Conservation (phyloP, 805 yeast genomes). For the Henningerozyma blattae region DNA sequence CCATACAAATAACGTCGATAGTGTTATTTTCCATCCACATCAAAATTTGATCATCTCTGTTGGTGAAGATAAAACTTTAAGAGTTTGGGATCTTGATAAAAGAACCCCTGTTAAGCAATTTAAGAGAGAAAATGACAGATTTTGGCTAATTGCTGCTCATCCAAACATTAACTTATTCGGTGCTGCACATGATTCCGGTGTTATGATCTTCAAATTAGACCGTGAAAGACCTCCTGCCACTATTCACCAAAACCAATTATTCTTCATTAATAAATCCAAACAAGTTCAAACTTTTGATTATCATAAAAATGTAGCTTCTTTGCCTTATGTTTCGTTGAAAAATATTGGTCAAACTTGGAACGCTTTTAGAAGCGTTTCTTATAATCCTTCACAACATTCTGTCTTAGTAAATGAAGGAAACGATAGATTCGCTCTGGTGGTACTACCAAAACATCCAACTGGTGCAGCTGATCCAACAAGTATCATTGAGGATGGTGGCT, state of each 20-base stretch:
- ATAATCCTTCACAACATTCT: slow-evolving; percentile 86
- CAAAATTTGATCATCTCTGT: slow-evolving; percentile 88
- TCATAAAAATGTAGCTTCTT: slow-evolving; percentile 45
- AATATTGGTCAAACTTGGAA: slow-evolving; percentile 80
- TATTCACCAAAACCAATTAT: slow-evolving; percentile 71
- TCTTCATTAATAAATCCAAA: slow-evolving; percentile 70
- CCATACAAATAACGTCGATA: slow-evolving; percentile 84
- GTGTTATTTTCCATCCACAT: slow-evolving; percentile 85
- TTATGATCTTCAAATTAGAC: slow-evolving; percentile 93
- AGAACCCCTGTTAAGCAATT: slow-evolving; percentile 90
- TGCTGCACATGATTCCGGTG: slow-evolving; percentile 94
- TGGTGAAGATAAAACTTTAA: slow-evolving; percentile 89
- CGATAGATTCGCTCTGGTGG: slow-evolving; percentile 59
- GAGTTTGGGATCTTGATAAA: slow-evolving; percentile 94
- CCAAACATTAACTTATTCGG: slow-evolving; percentile 89
- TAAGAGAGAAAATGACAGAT: slow-evolving; percentile 86
- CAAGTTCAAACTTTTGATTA: slow-evolving; percentile 76
- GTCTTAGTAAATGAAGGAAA: slow-evolving; percentile 63
- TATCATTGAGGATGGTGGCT: slow-evolving; percentile 67
- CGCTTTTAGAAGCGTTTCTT: slow-evolving; percentile 72
- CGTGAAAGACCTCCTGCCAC: slow-evolving; percentile 73
- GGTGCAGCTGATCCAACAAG: slow-evolving; percentile 93
- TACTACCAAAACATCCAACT: slow-evolving; percentile 73
- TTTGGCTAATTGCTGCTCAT: slow-evolving; percentile 86
- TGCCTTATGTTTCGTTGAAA: slow-evolving; percentile 76